phyloP scores from a whole-genome alignment of 257 asterid genomes.

The Nicotiana benthamiana region DNA sequence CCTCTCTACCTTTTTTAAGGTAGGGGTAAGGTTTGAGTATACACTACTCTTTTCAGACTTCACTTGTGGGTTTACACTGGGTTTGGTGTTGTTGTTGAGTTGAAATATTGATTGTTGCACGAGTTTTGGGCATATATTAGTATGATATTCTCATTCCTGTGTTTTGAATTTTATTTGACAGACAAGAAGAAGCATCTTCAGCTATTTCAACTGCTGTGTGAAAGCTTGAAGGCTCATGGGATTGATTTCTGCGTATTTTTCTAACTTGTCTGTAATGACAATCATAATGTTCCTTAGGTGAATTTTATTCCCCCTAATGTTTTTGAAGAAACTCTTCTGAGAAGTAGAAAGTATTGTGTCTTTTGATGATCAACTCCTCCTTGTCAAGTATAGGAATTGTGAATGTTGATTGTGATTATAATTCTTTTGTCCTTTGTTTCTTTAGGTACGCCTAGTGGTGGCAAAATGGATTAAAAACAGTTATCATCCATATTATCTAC shows the following conservation, averaged over 20 bases:
- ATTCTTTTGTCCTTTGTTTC: neutral
- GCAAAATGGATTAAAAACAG: too few relatives aligned
- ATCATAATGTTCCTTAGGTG: neutral
- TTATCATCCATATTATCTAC: too few relatives aligned
- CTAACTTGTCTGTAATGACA: neutral
- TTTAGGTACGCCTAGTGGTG: too few relatives aligned
- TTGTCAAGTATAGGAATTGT: neutral
- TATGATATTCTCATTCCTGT: neutral
- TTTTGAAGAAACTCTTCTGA: neutral
- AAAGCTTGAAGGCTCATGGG: constrained; percentile 46
- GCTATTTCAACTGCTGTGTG: constrained; percentile 82
- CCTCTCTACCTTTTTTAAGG: too few relatives aligned
- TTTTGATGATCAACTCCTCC: neutral
- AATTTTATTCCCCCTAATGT: neutral
- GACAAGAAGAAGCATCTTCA: constrained; percentile 76
- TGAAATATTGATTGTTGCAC: too few relatives aligned
- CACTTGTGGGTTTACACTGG: too few relatives aligned
- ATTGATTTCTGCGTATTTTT: neutral
- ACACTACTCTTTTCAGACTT: too few relatives aligned
- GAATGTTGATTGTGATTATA: neutral
- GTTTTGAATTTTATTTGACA: constrained; percentile 10
- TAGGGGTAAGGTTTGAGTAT: too few relatives aligned
- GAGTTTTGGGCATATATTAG: neutral
- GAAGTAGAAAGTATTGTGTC: neutral
- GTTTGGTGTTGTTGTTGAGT: too few relatives aligned